Evolutionary conservation across 2,329 filamentous ascomycete species (phyloP), one percentile per base, ranked within the genome.

Genomic region (Sporothrix dimorphospora): DNA sequence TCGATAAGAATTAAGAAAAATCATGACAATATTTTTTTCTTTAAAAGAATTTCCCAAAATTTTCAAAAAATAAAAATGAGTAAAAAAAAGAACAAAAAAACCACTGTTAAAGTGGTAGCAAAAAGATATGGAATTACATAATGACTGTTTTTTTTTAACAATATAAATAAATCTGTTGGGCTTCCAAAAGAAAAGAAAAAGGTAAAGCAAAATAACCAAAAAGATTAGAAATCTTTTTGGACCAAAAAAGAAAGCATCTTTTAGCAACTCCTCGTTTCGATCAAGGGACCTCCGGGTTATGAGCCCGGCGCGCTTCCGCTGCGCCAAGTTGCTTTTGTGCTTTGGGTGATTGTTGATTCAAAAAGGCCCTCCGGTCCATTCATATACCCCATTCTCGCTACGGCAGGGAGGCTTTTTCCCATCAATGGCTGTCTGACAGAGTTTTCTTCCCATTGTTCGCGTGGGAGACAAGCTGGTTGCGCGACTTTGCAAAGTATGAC

Each of bases 241-340:
- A n/a, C n/a, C 40, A 69, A 69, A 69, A 73, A 71, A 47, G 27
- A 57, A 57, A 63, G 2, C 11, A 51, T 21, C 14, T 34, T 40
- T 40, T 73, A 73, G 72, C 72, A 73, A 73, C 69, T 73, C 72
- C 72, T 73, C 69, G 72, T 73, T 73, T 73, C 72, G 72, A 73
- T 73, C 72, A 71, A 73, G 72, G 72, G 72, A 73, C 72, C 72
- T 73, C 72, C 72, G 72, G 72, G 72, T 73, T 73, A 73, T 73
- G 72, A 73, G 72, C 72, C 72, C 72, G 72, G 72, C 72, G 72
- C 72, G 72, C 72, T 73, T 73, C 72, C 72, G 65, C 72, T 73
- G 72, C 72, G 72, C 72, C 72, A 73, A 73, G 69, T 73, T 73
- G 72, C 72, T 73, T 61, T 65, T 70, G 38, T 65, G 67, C 47